Evolutionary conservation across 2,329 filamentous ascomycete species (phyloP).

Genomic region (Fusarium luffae): DNA sequence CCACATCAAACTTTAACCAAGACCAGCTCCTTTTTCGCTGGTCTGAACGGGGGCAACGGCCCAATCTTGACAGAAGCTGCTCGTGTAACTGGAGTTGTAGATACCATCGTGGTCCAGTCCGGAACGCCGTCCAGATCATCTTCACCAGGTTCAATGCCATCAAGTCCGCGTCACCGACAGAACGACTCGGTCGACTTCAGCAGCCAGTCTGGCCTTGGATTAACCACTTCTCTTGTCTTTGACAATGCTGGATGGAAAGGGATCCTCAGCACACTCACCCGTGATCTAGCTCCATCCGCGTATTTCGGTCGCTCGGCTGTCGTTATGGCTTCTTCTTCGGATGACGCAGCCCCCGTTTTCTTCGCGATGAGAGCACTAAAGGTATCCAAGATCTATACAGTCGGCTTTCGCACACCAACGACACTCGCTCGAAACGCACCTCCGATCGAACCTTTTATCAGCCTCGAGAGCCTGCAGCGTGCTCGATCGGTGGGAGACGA

Average conservation of each 20-base stretch:
- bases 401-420: conserved; percentile 77
- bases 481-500: conserved; percentile 61
- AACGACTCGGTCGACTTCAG: conserved; percentile 39
- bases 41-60: conserved; percentile 61
- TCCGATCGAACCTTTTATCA: conserved; percentile 82
- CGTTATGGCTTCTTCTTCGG: conserved; percentile 76
- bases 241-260: conserved; percentile 90
- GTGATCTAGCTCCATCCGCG: conserved; percentile 84
- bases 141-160: conserved; percentile 61
- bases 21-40: conserved; percentile 62
- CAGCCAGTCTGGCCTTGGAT: conserved; percentile 54
- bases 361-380: conserved; percentile 81
- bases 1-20: conserved; percentile 70
- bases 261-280: conserved; percentile 81
- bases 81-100: conserved; percentile 80
- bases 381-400: conserved; percentile 83
- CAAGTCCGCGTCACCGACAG: conserved; percentile 57
- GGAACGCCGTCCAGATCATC: conserved; percentile 56
- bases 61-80: conserved; percentile 79
- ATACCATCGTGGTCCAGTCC: conserved; percentile 77
- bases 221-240: conserved; percentile 71
- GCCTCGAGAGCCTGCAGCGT: conserved; percentile 71
- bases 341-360: conserved; percentile 81
- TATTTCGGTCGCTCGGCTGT: conserved; percentile 81
- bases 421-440: conserved; percentile 71